These are phyloP conservation scores for Pyricularia sp. DNA, from an alignment of 2,329 filamentous ascomycete genomes.

Conservation along the genomic window DNA sequence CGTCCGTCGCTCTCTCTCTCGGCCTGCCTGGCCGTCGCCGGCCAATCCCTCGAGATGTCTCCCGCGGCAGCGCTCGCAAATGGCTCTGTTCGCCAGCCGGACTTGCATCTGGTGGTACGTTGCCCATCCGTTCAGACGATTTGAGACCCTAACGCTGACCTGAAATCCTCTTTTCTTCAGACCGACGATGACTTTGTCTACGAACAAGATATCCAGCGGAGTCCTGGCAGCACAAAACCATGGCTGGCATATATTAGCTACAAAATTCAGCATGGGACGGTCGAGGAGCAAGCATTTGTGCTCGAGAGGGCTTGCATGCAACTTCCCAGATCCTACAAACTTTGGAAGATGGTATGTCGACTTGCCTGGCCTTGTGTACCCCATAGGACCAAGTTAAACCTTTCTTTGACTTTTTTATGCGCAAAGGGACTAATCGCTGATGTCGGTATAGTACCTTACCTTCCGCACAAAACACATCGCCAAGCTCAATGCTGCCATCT, in stretches of 20 bases:
- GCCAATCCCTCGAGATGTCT: neutral
- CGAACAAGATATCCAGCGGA: constrained; percentile 87
- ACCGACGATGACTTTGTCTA: constrained; percentile 83
- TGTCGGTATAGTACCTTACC: constrained; percentile 55
- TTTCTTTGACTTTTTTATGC: neutral
- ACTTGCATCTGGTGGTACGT: constrained; percentile 36
- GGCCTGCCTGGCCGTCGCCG: neutral
- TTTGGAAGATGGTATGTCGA: constrained; percentile 76
- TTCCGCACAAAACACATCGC: constrained; percentile 72
- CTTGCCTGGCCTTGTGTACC: neutral
- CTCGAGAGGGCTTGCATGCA: constrained; percentile 86
- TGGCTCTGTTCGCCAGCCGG: constrained; percentile 15
- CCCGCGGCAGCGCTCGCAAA: neutral
- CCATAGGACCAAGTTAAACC: neutral
- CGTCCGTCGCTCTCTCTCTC: neutral
- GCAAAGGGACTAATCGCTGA: constrained; percentile 10
- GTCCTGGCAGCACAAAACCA: constrained; percentile 74
- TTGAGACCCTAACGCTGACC: neutral
- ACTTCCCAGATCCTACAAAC: constrained; percentile 88
- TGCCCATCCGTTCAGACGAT: neutral
- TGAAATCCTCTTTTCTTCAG: constrained; percentile 6
- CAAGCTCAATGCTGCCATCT: constrained; percentile 70
- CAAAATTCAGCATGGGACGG: constrained; percentile 74
- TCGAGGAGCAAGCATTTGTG: constrained; percentile 72
- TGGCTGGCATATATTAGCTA: constrained; percentile 91